Evolutionary conservation across 1,139 yeast species (phyloP), one percentile per base, ranked within the genome.

Genomic region (Trichomonascaceae sp.): DNA sequence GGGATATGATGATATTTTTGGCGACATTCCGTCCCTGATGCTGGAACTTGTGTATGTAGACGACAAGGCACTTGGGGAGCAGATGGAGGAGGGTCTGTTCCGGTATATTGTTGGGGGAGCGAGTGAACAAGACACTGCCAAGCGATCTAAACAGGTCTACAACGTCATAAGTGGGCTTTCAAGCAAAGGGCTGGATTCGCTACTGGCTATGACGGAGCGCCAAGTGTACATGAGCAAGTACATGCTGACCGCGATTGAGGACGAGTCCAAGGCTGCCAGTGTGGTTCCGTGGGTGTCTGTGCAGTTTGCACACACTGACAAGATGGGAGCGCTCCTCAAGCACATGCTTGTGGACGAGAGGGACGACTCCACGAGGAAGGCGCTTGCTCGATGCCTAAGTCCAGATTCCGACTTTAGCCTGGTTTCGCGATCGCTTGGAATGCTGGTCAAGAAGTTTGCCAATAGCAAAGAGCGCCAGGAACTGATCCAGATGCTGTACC

Each of bases 21-120:
- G 61, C 3, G 67, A 69, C 44, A 73, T 84, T 16, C 95, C 95
- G 1, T 71, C 74, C 34, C 68, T 68, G 26, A 56, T 85, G 1
- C 57, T 85, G 36, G 72, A 76, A 14, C 65, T 84, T 34, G 65
- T 79, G 29, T 85, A 81, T 49, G 78, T 85, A 42, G 82, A 84
- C 51, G 87, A 81, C 46, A 66, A 60, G 36, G 64, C 64, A 14
- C 76, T 84, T 34, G 81, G 76, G 37, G 67, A 75, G n/a, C 60
- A 69, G 16, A 79, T 82, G 13, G 95, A 85, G 50, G 43, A 59
- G 3, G 60, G 69, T 1, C 47, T 84, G 5, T 69, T 76, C 46
- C 82, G 76, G 37, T 64, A 67, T 36, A 47, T 85, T 2, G 51
- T 80, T 13, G 82, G 93, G 0, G 59, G 72, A 27, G 57, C 64